Evolutionary conservation across 495 filamentous ascomycete genomes (phyloP).

Genomic region (Hypoxylon fuscum): DNA sequence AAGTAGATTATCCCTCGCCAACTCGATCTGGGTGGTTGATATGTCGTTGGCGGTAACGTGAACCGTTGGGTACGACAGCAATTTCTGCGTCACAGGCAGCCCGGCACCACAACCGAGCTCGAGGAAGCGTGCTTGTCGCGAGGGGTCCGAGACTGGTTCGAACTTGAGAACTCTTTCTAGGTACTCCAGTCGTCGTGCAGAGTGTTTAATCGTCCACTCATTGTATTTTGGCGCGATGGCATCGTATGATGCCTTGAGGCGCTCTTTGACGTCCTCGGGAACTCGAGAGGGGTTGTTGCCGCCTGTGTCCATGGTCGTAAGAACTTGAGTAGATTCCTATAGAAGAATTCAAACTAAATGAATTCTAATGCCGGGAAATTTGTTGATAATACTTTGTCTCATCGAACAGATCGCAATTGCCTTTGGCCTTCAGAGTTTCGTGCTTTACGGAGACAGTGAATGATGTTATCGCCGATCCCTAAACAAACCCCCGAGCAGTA

Average conservation of each 20-base stretch:
- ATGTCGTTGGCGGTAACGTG: conserved; percentile 47
- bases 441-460: too few relatives aligned
- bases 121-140: conserved; percentile 31
- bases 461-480: too few relatives aligned
- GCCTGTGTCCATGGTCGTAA: neutral
- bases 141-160: conserved; percentile 4
- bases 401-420: too few relatives aligned
- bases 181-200: conserved; percentile 30
- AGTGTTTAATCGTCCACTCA: conserved; percentile 39
- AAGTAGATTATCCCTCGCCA: conserved; percentile 28
- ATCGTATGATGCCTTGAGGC: conserved; percentile 49
- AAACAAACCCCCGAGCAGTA: too few relatives aligned
- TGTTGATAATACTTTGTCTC: too few relatives aligned
- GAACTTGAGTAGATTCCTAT: neutral
- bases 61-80: conserved; percentile 27
- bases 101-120: conserved; percentile 51
- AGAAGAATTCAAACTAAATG: neutral
- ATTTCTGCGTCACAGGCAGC: conserved; percentile 39
- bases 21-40: conserved; percentile 42
- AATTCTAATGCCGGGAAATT: too few relatives aligned
- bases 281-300: neutral
- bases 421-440: too few relatives aligned
- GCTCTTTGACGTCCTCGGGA: conserved; percentile 41
- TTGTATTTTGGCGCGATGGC: conserved; percentile 45
- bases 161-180: conserved; percentile 35